Percentiles rank a stretch among this genome's conserved stretches.
These are phyloP conservation scores for Amphicarpaea edgeworthii DNA, from an alignment of 306 rosid genomes.

Conservation along the genomic window DNA sequence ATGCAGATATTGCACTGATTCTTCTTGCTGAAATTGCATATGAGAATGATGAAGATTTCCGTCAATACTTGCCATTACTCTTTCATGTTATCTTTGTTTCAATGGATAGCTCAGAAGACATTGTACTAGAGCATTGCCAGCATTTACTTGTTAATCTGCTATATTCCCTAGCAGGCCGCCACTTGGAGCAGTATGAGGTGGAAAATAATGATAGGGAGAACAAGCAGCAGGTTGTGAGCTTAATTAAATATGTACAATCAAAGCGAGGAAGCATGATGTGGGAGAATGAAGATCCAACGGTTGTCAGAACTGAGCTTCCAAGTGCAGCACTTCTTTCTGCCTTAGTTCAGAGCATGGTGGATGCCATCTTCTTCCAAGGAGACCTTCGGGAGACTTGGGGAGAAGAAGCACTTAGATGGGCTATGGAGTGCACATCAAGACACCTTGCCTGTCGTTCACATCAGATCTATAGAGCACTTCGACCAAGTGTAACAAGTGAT, in stretches of 20 bases:
- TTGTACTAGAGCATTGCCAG: slow-evolving; percentile 97
- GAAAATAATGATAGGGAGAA: slow-evolving; percentile 97
- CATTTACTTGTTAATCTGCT: slow-evolving; percentile 97
- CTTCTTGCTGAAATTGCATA: slow-evolving; percentile 98
- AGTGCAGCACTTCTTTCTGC: slow-evolving; percentile 99
- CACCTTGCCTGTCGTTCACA: slow-evolving; percentile 99
- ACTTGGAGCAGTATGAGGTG: slow-evolving; percentile 97
- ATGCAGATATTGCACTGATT: slow-evolving; percentile 97
- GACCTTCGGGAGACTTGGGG: slow-evolving; percentile 99
- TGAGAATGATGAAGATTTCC: slow-evolving; percentile 99
- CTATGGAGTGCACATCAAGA: slow-evolving; percentile 99
- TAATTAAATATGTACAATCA: slow-evolving; percentile 98
- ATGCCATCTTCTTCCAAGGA: slow-evolving; percentile 99
- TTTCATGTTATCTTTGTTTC: slow-evolving; percentile 98
- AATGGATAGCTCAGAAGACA: slow-evolving; percentile 99
- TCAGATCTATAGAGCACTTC: slow-evolving; percentile 96
- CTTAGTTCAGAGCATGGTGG: slow-evolving; percentile 99
- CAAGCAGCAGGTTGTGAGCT: slow-evolving; percentile 98
- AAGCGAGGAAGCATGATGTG: slow-evolving; percentile 99
- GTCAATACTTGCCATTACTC: slow-evolving; percentile 95
- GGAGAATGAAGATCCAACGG: slow-evolving; percentile 98
- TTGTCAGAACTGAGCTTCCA: slow-evolving; percentile 95
- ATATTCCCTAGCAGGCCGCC: slow-evolving; percentile 98
- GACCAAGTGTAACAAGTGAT: slow-evolving; percentile 97
- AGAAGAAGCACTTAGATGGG: slow-evolving; percentile 97